These are phyloP conservation scores for Dendrobium nobile DNA, from an alignment of 106 monocot species.

Conservation along the genomic window DNA sequence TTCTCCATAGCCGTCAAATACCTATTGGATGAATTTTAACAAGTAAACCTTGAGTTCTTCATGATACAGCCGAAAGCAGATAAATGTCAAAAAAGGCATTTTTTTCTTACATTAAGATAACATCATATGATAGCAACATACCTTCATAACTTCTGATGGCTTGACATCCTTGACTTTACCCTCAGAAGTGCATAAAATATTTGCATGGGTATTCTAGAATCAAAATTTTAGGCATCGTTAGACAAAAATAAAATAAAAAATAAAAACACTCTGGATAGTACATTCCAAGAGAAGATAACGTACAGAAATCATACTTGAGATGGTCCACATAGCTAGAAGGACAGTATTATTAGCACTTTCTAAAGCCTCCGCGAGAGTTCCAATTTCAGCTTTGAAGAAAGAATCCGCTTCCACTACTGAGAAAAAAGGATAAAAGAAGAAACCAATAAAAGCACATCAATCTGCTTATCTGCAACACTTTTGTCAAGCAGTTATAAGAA, in stretches of 20 bases:
- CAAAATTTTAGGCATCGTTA: slow-evolving; percentile 10
- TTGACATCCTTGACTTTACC: slow-evolving; percentile 50
- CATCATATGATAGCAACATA: slow-evolving; percentile 8
- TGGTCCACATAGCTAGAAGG: slow-evolving; percentile 53
- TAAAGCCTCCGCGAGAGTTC: slow-evolving; percentile 84
- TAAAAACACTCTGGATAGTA: background rate
- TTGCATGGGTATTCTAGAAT: slow-evolving; percentile 45
- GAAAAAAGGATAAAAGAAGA: slow-evolving; percentile 6
- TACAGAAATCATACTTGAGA: slow-evolving; percentile 63
- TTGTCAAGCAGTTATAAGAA: background rate
- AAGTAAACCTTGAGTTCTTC: background rate
- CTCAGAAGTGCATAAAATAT: slow-evolving; percentile 35
- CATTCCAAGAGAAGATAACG: slow-evolving; percentile 16
- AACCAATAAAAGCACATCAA: background rate
- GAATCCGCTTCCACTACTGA: slow-evolving; percentile 79
- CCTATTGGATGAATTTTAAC: slow-evolving; percentile 29
- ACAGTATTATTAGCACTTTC: slow-evolving; percentile 84
- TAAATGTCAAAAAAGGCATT: background rate
- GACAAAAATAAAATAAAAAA: slow-evolving; percentile 4
- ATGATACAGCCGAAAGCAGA: background rate
- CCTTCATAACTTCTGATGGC: slow-evolving; percentile 48
- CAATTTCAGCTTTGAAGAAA: slow-evolving; percentile 64
- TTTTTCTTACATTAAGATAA: slow-evolving; percentile 1
- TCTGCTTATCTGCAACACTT: background rate
- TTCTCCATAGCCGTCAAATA: slow-evolving; percentile 52